phyloP scores from a whole-genome alignment of 2,329 filamentous ascomycete genomes.

The Penicillium concentricum region DNA sequence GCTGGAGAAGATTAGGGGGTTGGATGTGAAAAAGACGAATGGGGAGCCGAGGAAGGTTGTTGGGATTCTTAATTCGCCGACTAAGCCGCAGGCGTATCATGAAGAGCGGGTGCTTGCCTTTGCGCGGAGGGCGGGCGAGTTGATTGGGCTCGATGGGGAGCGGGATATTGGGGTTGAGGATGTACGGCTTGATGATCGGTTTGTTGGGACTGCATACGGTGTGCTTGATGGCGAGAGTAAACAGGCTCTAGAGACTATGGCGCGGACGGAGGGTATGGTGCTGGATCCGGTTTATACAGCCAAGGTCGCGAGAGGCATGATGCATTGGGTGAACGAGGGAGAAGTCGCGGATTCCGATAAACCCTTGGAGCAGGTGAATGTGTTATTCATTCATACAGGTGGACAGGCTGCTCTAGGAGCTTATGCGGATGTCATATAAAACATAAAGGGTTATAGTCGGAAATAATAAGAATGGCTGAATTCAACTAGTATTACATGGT shows the following conservation, averaged over 20 bases:
- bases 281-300: constrained; percentile 39
- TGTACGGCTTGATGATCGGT: constrained; percentile 34
- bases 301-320: constrained; percentile 33
- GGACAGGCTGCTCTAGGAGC: constrained; percentile 36
- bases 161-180: constrained; percentile 29
- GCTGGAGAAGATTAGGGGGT: constrained; percentile 22
- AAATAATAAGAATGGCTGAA: constrained; percentile 16
- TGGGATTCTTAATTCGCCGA: constrained; percentile 36
- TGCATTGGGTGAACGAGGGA: constrained; percentile 25
- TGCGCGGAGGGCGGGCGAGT: constrained; percentile 24
- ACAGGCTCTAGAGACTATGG: constrained; percentile 24
- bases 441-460: background rate
- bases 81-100: constrained; percentile 29
- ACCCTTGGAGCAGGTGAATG: constrained; percentile 25
- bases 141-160: constrained; percentile 31
- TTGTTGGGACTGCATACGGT: constrained; percentile 34
- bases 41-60: constrained; percentile 25
- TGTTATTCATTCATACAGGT: constrained; percentile 39
- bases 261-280: constrained; percentile 29
- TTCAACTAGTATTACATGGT: constrained; percentile 33
- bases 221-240: constrained; percentile 29
- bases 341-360: constrained; percentile 17
- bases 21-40: background rate
- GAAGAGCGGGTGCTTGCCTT: constrained; percentile 31
- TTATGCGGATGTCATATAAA: constrained; percentile 22